Evolutionary conservation across 2,329 filamentous ascomycete genomes (phyloP), one percentile per base, ranked within the genome.

Genomic region (Colletotrichum brevisporum): DNA sequence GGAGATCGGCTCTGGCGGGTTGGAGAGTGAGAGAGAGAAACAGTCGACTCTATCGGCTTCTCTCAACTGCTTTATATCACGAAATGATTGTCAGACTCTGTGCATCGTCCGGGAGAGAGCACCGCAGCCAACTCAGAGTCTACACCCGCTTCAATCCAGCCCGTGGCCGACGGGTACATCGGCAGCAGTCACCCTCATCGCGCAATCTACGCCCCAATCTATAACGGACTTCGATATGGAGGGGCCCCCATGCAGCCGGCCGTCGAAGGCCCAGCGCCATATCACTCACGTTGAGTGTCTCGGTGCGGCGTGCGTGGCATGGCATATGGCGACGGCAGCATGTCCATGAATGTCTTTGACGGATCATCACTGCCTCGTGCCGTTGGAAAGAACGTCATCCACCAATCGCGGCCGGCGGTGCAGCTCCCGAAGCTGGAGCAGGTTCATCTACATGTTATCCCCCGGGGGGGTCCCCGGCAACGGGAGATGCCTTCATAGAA

Each of bases 61-160:
- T 36, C 5, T 36, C 31, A 36, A 43, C 24, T 31, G 6, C 55
- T 66, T 69, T 69, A 67, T 69, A 69, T 60, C 43, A 51, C 18
- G 9, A 56, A 27, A 4, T 68, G 69, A 69, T 57, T 67, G 63
- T 64, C 66, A 31, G 63, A 65, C 73, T 75, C 71, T 76, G 74
- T 78, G 75, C 18, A n/a, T 53, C 62, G 39, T 12, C 53, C 41
- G 31, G 18, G 63, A 51, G 27, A n/a, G 27, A 18, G 8, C 45
- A 48, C 60, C n/a, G 9, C 47, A 63, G 31, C 16, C 39, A 47
- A 55, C 39, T 52, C 51, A 47, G 13, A 26, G 21, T 31, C 39
- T 50, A 24, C 50, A 18, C n/a, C 13, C 31, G 27, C 24, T 26
- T 10, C 8, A 36, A 3, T 36, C 6, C 31, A 36, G 31, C 31